phyloP scores from a whole-genome alignment of 1,284 basidiomycete species.

The Naganishia albida region DNA sequence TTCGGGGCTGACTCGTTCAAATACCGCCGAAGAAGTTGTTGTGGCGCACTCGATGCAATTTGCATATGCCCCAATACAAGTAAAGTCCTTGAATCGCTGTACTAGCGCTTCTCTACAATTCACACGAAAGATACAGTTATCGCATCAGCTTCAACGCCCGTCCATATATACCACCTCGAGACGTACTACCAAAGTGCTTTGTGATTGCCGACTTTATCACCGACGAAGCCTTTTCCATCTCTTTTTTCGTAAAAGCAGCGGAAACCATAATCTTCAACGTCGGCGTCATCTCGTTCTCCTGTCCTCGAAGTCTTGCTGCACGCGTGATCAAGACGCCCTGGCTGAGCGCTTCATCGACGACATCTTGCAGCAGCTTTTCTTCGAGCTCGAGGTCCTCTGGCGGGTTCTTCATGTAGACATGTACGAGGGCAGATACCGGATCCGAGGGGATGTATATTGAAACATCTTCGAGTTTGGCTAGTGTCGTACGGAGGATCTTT shows the following conservation, averaged over 20 bases:
- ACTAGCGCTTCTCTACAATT: slow-evolving; percentile 25
- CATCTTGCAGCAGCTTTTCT: slow-evolving; percentile 77
- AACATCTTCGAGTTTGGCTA: slow-evolving; percentile 70
- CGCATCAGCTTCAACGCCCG: slow-evolving; percentile 26
- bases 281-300: slow-evolving; percentile 84
- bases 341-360: slow-evolving; percentile 76
- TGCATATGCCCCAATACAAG: slow-evolving; percentile 1
- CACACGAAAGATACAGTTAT: slow-evolving; percentile 10
- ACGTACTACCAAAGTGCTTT: slow-evolving; percentile 63
- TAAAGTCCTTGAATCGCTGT: background rate
- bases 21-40: no score
- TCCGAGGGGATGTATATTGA: slow-evolving; percentile 83
- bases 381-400: slow-evolving; percentile 64
- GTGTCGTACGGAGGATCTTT: slow-evolving; percentile 68
- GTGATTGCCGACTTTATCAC: slow-evolving; percentile 72
- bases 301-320: slow-evolving; percentile 74
- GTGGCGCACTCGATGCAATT: background rate
- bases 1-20: no score
- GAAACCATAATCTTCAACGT: slow-evolving; percentile 81
- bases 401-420: slow-evolving; percentile 66
- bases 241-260: slow-evolving; percentile 78
- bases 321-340: slow-evolving; percentile 81
- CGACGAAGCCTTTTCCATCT: slow-evolving; percentile 81
- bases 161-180: slow-evolving; percentile 12
- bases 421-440: slow-evolving; percentile 80